A percentile compares a stretch with the other conserved stretches of the same genome.
Conservation (phyloP, 1,284 basidiomycete genomes). For the Cryptococcus sp. region DNA sequence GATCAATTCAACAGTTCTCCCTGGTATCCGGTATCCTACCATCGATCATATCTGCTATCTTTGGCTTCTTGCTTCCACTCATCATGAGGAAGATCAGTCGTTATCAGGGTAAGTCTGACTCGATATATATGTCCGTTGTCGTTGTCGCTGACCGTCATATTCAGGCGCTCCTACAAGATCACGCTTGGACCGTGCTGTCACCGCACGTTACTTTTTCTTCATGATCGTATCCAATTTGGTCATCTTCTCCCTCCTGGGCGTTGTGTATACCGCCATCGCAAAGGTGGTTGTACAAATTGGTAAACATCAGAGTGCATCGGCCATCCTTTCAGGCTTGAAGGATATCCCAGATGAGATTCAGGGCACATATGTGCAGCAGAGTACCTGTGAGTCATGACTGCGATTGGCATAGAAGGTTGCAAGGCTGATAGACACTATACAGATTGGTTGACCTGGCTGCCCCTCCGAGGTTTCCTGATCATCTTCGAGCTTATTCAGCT, state of each 20-base stretch:
- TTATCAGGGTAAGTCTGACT: slow-evolving; percentile 69
- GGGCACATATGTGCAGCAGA: slow-evolving; percentile 76
- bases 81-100: slow-evolving; percentile 80
- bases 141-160: not conserved
- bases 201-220: slow-evolving; percentile 88
- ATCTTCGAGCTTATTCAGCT: slow-evolving; percentile 96
- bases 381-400: slow-evolving; percentile 43
- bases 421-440: slow-evolving; percentile 46
- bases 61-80: slow-evolving; percentile 82
- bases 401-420: not conserved
- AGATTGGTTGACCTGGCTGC: slow-evolving; percentile 94
- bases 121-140: not conserved
- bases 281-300: slow-evolving; percentile 70
- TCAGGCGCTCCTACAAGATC: slow-evolving; percentile 61
- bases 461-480: slow-evolving; percentile 87
- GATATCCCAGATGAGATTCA: slow-evolving; percentile 62
- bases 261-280: slow-evolving; percentile 73
- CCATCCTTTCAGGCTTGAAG: slow-evolving; percentile 67
- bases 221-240: slow-evolving; percentile 74
- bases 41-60: slow-evolving; percentile 80
- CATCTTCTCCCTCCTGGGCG: slow-evolving; percentile 87
- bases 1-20: slow-evolving; percentile 60
- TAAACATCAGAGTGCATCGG: slow-evolving; percentile 63
- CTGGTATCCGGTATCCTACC: slow-evolving; percentile 85
- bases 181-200: slow-evolving; percentile 80